Evolutionary conservation across 192 early-diverging fungal genomes (phyloP).

Genomic region (Gamsiella multidivaricata): DNA sequence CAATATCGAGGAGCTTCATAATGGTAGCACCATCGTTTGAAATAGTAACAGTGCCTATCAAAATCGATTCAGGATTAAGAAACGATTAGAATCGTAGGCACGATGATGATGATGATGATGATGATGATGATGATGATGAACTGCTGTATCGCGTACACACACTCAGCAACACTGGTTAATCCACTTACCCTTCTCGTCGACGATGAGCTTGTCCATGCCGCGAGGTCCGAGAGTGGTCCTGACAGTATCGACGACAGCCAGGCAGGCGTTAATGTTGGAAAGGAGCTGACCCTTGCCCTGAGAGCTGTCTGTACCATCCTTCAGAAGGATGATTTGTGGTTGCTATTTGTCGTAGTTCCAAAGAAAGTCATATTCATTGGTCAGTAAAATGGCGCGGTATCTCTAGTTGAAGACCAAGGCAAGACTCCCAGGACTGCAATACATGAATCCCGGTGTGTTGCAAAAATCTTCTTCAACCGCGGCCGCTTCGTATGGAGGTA

Average conservation of each 20-base stretch:
- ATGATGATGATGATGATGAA: no score
- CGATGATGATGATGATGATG: no score
- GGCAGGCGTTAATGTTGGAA: constrained; percentile 97
- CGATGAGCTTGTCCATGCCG: constrained; percentile 99
- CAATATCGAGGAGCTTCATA: constrained; percentile 96
- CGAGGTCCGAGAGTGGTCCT: constrained; percentile 96
- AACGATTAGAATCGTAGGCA: not conserved
- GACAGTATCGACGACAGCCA: constrained; percentile 94
- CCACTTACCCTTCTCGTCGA: constrained; percentile 85
- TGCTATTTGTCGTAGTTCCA: constrained; percentile 63
- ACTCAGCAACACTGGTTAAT: not conserved
- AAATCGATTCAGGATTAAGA: not conserved
- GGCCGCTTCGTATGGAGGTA: no score
- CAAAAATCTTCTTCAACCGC: no score
- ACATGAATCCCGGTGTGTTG: no score
- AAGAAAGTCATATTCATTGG: not conserved
- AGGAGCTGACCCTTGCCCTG: constrained; percentile 98
- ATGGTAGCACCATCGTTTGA: constrained; percentile 99
- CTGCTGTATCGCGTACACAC: no score
- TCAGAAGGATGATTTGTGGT: constrained; percentile 99
- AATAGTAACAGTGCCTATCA: constrained; percentile 87
- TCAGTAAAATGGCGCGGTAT: not conserved
- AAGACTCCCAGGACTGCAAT: no score
- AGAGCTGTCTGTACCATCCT: constrained; percentile 98
- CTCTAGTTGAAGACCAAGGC: not conserved